Conservation (phyloP, 257 asterid genomes). For the Solanum phureja region DNA sequence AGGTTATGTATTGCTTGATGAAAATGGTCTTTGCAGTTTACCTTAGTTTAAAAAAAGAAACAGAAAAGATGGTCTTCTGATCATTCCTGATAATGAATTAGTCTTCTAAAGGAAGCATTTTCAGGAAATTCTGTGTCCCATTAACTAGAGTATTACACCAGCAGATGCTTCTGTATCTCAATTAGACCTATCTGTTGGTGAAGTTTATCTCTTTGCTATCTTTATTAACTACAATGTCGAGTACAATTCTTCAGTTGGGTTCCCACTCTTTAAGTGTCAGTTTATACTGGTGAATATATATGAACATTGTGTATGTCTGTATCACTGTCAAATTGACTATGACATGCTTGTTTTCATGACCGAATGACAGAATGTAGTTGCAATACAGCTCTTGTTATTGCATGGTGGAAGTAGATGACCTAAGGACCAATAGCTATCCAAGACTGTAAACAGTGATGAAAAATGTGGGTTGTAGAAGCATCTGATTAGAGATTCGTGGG, state of each 20-base stretch:
- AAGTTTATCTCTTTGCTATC: background rate
- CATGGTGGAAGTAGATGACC: background rate
- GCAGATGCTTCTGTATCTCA: background rate
- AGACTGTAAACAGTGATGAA: background rate
- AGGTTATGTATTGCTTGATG: background rate
- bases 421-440: background rate
- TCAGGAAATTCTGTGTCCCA: background rate
- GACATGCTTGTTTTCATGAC: background rate
- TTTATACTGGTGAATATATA: background rate
- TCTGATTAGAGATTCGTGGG: background rate
- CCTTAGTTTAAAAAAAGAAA: background rate
- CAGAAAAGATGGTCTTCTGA: background rate
- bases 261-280: background rate
- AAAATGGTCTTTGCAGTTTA: background rate
- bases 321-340: background rate
- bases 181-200: background rate
- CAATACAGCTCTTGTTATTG: background rate
- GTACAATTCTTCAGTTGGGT: background rate
- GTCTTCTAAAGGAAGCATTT: background rate
- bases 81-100: background rate
- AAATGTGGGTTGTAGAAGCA: background rate
- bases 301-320: background rate
- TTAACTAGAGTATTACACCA: background rate
- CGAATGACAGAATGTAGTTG: background rate
- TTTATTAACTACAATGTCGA: background rate